Base-by-base conservation (phyloP, 176 grass and related monocot species). In the Juncus inflexus region DNA sequence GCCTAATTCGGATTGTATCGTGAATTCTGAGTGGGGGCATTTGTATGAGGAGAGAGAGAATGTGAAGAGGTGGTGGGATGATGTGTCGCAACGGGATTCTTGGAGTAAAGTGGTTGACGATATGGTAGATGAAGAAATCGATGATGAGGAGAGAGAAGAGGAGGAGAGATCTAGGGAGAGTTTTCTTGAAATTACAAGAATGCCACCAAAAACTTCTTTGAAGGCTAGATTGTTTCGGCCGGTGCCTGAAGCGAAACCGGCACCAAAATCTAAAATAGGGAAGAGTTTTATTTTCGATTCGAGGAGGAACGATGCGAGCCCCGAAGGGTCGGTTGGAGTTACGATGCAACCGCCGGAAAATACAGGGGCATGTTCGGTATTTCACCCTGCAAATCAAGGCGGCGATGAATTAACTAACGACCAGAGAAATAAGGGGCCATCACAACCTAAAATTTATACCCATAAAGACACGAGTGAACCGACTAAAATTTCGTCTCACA, bases 41-140 rank as follows among this genome's bases (percentile, higher is more conserved):
- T 66, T 96, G 7, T 88, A 85, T 73, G 47, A 90, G 40, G 76
- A 82, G 6, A 91, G 91, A 69, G 85, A 87, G 77, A 96, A 91
- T 79, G 70, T 96, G 15, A 76, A 73, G 12, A 85, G 87, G 70
- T 96, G 91, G 91, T 91, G 87, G 87, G 68, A 96, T 52, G 13
- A 15, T 6, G 87, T 91, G 62, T 88, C 76, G 7, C 50, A 0
- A 2, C 61, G 81, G 74, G 6, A 40, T 42, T 90, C 83, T 16
- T 96, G 91, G 91, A 36, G 53, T 45, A 38, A 96, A 42, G 91
- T 88, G 51, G 69, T 76, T 45, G 62, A 6, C 4, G 62, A 12
- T 1, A 28, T 74, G 63, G 49, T 73, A 49, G 19, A 28, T 12
- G 6, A 9, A 82, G 83, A 42, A 56, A 82, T 74, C 35, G 50